Conservation (phyloP, 2,329 filamentous ascomycete genomes). For the Alternaria viburni region DNA sequence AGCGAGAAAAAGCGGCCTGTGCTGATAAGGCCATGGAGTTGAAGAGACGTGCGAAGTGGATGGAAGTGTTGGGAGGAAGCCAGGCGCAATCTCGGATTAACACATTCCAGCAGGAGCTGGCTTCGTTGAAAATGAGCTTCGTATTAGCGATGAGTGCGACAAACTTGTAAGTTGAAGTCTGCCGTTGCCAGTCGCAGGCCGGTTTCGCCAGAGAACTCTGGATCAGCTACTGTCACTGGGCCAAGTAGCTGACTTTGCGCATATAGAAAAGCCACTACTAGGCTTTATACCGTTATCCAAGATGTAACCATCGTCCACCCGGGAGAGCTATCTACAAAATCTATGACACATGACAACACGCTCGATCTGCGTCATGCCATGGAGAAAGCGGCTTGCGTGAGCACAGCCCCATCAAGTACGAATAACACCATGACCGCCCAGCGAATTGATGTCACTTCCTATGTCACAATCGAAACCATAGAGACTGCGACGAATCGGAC, state of each 20-base stretch:
- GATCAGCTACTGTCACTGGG: neutral
- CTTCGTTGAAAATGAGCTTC: neutral
- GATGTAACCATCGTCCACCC: accelerated
- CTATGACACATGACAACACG: accelerated
- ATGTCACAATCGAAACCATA: neutral
- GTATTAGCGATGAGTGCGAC: neutral
- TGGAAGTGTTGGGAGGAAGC: neutral
- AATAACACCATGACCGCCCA: neutral
- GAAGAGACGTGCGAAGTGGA: neutral
- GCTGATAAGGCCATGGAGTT: neutral
- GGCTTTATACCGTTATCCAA: neutral
- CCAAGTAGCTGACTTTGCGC: neutral
- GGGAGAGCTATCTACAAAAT: accelerated
- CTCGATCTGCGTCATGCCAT: neutral
- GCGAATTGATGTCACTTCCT: neutral
- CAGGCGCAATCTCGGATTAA: neutral
- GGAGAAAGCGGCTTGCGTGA: neutral
- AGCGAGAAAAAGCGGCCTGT: neutral
- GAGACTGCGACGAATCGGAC: neutral
- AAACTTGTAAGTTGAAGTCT: neutral
- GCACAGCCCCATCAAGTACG: neutral
- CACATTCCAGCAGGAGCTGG: neutral
- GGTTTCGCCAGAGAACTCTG: neutral
- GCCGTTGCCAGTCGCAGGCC: too few species aligned
- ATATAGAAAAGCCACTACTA: accelerated